phyloP scores from a whole-genome alignment of 495 filamentous ascomycete genomes.

The Aspergillus carlsbadensis region DNA sequence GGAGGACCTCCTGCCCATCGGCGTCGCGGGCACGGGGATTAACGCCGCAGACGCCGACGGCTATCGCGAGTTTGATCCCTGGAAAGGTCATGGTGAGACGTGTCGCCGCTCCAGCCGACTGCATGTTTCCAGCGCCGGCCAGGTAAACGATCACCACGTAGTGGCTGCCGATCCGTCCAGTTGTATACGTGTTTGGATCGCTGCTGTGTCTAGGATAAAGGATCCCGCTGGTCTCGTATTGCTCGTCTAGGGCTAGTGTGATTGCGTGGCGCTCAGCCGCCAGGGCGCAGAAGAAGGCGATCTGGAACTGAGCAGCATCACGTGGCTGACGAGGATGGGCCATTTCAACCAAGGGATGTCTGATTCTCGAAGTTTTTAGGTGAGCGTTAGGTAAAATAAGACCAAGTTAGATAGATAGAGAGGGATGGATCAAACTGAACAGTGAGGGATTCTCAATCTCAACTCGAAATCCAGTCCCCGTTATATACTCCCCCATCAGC shows the following conservation, averaged over 20 bases:
- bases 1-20: not conserved
- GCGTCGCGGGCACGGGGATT: not conserved
- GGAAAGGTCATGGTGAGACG: not conserved
- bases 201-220: constrained; percentile 19
- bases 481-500: no score
- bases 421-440: no score
- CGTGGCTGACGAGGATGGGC: no score
- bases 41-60: not conserved
- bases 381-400: no score
- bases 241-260: constrained; percentile 21
- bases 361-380: no score
- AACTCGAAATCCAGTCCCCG: no score
- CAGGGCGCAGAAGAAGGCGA: constrained; percentile 29
- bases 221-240: constrained; percentile 6
- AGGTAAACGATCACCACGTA: constrained; percentile 28
- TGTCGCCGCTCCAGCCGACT: not conserved
- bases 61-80: not conserved
- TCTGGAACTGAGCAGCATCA: constrained; percentile 24
- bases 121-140: constrained; percentile 19
- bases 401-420: no score
- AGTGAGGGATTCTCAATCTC: no score
- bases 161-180: constrained; percentile 23
- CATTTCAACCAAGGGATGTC: no score
- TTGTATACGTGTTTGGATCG: constrained; percentile 27
- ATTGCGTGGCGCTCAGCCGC: constrained; percentile 25